phyloP scores from a whole-genome alignment of 306 rosid species.

The Vachellia pachyceras region DNA sequence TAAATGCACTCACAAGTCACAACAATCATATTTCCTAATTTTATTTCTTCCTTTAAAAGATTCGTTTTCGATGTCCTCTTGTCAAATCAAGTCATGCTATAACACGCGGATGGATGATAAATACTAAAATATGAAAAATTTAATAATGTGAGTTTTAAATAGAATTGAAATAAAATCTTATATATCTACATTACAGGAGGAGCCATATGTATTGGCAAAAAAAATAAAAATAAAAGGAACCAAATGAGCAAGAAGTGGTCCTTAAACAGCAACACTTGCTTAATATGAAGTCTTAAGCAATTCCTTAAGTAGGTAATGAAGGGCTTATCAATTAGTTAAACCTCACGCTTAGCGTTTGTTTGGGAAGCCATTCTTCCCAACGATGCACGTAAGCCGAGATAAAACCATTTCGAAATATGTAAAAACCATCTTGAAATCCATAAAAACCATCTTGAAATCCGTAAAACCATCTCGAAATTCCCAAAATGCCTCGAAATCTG shows the following conservation, averaged over 20 bases:
- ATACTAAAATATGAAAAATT: neutral
- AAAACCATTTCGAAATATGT: no score
- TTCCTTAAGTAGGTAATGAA: neutral
- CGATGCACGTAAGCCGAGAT: no score
- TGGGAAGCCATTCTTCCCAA: no score
- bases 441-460: no score
- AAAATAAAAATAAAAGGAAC: no score
- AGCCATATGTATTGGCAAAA: no score
- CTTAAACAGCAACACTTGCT: neutral
- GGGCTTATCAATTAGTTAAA: neutral
- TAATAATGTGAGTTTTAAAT: no score
- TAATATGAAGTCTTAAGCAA: slow-evolving; percentile 5
- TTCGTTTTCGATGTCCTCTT: neutral
- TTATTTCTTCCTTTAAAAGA: neutral
- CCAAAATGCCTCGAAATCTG: no score
- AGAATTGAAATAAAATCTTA: no score
- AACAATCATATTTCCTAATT: neutral
- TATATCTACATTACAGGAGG: no score
- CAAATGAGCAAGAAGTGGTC: neutral
- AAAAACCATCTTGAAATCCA: no score
- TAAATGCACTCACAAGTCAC: neutral
- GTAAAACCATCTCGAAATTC: no score
- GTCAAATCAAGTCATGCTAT: neutral
- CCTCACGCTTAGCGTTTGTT: slow-evolving; percentile 27
- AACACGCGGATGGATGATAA: neutral